Conservation (phyloP, 2,329 filamentous ascomycete genomes). For the Xylariaceae sp. region DNA sequence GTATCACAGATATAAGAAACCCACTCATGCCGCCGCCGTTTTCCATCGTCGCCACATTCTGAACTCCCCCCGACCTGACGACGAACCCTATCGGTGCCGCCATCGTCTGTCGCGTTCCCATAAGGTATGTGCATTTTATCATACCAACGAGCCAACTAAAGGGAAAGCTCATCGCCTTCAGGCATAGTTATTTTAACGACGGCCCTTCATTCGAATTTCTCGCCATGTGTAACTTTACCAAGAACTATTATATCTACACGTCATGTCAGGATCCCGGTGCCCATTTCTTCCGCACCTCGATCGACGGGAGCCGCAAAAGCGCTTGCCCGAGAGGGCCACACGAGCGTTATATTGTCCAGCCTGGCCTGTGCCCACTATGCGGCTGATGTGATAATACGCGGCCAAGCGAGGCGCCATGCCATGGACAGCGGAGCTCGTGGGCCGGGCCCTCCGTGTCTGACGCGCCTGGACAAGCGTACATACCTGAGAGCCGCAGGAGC, state of each 20-base stretch:
- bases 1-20: constrained; percentile 23
- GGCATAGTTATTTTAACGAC: not conserved
- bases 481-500: too few species aligned
- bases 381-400: constrained; percentile 19
- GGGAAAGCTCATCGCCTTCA: constrained; percentile 8
- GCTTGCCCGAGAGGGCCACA: constrained; percentile 63
- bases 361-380: constrained; percentile 58
- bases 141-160: not conserved
- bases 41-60: constrained; percentile 10
- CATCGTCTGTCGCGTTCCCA: not conserved
- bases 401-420: not conserved
- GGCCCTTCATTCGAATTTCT: not conserved
- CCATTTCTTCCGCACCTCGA: constrained; percentile 67
- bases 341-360: constrained; percentile 68
- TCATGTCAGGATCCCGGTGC: constrained; percentile 63
- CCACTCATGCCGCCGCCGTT: constrained; percentile 22
- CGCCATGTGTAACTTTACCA: constrained; percentile 61
- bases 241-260: constrained; percentile 75
- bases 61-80: constrained; percentile 1
- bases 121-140: constrained; percentile 10
- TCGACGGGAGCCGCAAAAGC: constrained; percentile 59
- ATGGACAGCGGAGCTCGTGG: not conserved
- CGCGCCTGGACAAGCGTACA: too few species aligned
- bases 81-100: not conserved
- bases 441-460: not conserved